These are phyloP conservation scores for Pichia membranifaciens DNA, from an alignment of 805 yeast species.

Conservation along the genomic window DNA sequence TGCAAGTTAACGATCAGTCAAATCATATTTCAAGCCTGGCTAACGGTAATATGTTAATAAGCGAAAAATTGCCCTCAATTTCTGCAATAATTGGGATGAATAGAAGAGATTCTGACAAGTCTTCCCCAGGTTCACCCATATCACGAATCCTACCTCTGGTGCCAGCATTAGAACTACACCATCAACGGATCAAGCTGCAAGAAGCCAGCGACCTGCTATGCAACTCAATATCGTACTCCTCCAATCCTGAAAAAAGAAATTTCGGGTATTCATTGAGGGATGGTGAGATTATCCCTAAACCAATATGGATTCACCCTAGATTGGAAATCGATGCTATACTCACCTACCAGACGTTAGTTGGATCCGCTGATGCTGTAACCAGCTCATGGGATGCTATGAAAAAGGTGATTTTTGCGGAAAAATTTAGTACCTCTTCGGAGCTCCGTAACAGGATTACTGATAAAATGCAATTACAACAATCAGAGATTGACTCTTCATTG, in stretches of 20 bases:
- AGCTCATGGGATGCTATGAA: constrained; percentile 21
- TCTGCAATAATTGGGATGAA: not conserved
- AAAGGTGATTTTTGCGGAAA: constrained; percentile 26
- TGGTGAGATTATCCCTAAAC: constrained; percentile 19
- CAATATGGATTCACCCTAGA: constrained; percentile 32
- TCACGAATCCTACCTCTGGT: constrained; percentile 6
- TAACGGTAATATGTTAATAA: no score
- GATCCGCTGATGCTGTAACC: constrained; percentile 19
- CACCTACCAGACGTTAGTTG: constrained; percentile 26
- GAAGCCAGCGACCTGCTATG: not conserved
- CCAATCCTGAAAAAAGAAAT: not conserved
- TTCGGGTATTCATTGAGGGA: not conserved
- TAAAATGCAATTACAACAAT: constrained; percentile 14
- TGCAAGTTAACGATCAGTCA: not conserved
- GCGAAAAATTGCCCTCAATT: not conserved
- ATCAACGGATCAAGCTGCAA: constrained; percentile 8
- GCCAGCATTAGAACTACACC: constrained; percentile 8
- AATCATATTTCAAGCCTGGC: not conserved
- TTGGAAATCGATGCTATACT: constrained; percentile 27
- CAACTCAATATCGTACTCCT: not conserved
- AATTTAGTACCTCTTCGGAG: constrained; percentile 13
- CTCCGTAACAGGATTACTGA: constrained; percentile 22
- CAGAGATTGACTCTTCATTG: not conserved
- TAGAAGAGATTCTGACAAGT: not conserved
- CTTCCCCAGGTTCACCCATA: not conserved